Evolutionary conservation across 2,329 filamentous ascomycete genomes (phyloP).

Genomic region (Sarocladium brachiariae): DNA sequence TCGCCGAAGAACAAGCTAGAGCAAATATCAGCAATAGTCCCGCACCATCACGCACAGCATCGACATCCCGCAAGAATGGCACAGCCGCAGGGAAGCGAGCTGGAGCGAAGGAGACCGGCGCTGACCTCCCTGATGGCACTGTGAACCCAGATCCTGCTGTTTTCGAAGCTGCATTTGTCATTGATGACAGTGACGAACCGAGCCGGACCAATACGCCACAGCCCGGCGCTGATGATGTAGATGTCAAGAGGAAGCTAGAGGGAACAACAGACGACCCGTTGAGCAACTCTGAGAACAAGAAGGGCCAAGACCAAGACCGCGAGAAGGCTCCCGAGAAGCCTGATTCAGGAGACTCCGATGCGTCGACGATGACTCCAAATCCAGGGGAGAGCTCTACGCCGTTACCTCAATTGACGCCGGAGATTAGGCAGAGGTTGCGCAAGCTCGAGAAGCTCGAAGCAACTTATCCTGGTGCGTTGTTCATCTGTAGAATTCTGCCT

Average conservation of each 20-base stretch:
- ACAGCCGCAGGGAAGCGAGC: conserved; percentile 20
- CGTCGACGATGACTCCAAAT: neutral
- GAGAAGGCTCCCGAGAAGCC: conserved; percentile 16
- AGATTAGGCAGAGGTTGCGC: conserved; percentile 68
- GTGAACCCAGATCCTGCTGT: conserved; percentile 73
- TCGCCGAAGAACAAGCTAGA: conserved; percentile 85
- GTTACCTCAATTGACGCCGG: conserved; percentile 56
- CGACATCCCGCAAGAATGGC: conserved; percentile 33
- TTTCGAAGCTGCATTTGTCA: conserved; percentile 78
- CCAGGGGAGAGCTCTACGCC: conserved; percentile 6
- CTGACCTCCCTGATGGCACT: conserved; percentile 30
- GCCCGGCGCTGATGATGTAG: conserved; percentile 25
- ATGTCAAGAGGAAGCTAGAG: conserved; percentile 14
- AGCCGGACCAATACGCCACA: conserved; percentile 56
- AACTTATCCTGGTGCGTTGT: conserved; percentile 67
- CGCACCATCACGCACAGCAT: conserved; percentile 31
- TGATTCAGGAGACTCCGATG: conserved; percentile 11
- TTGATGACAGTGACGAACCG: conserved; percentile 72
- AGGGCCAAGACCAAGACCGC: conserved; percentile 15
- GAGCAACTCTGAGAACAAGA: conserved; percentile 7
- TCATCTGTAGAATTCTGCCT: neutral
- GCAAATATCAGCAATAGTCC: conserved; percentile 31
- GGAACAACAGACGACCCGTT: conserved; percentile 6
- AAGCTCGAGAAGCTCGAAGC: conserved; percentile 87
- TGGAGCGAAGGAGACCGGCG: conserved; percentile 33